These are phyloP conservation scores for Mucor sp. DNA, from an alignment of 371 early-diverging fungal species.

Conservation along the genomic window DNA sequence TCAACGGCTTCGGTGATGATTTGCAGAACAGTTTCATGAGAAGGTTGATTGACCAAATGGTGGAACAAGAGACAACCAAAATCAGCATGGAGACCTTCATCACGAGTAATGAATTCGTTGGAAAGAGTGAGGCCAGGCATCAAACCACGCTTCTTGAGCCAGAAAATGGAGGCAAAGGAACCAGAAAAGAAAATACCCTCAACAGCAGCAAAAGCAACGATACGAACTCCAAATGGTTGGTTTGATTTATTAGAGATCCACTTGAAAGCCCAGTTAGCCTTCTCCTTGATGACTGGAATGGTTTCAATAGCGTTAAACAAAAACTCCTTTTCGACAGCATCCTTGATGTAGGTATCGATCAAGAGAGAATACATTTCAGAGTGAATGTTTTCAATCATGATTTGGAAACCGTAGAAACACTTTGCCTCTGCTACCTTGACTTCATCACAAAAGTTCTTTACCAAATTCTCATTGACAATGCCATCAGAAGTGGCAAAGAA, in stretches of 20 bases:
- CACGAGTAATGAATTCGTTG: constrained; percentile 99
- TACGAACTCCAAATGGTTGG: constrained; percentile 90
- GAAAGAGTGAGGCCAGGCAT: constrained; percentile 99
- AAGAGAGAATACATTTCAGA: constrained; percentile 98
- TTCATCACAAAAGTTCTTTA: constrained; percentile 94
- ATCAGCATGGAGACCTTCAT: constrained; percentile 99
- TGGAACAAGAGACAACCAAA: constrained; percentile 98
- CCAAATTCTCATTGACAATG: constrained; percentile 98
- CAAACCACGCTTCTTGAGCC: constrained; percentile 99
- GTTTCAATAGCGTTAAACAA: constrained; percentile 97
- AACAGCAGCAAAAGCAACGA: constrained; percentile 99
- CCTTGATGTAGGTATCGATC: constrained; percentile 98
- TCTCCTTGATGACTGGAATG: constrained; percentile 92
- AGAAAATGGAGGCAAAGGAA: constrained; percentile 99
- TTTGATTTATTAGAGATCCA: constrained; percentile 87
- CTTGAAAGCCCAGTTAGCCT: constrained; percentile 98
- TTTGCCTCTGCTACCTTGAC: constrained; percentile 98
- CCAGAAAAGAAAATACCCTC: constrained; percentile 99
- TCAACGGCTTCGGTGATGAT: constrained; percentile 94
- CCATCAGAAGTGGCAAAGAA: constrained; percentile 99
- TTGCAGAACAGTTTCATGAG: constrained; percentile 63
- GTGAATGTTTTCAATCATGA: constrained; percentile 99
- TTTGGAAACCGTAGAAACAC: constrained; percentile 99
- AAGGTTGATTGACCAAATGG: constrained; percentile 80
- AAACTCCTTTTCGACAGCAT: constrained; percentile 80